Evolutionary conservation across 345 rosid species (phyloP).

Genomic region (Ricinus communis): DNA sequence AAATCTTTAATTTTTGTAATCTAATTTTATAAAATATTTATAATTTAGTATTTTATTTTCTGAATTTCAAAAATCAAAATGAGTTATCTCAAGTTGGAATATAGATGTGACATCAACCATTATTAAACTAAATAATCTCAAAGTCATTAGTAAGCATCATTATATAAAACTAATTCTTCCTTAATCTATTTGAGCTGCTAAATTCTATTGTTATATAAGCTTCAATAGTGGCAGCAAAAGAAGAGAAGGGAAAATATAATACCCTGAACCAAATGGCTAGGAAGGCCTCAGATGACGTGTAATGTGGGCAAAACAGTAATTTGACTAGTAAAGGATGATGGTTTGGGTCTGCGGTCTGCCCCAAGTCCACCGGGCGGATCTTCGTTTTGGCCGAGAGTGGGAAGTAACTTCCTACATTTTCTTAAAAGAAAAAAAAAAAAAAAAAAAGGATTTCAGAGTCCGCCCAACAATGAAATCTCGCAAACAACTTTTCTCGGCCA

Average conservation of each 20-base stretch:
- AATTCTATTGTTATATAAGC: not conserved
- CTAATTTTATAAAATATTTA: no score
- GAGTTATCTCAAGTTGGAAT: not conserved
- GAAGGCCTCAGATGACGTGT: not conserved
- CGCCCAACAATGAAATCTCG: conserved; percentile 24
- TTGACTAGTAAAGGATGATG: not conserved
- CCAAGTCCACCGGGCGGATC: conserved; percentile 27
- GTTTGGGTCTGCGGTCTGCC: conserved; percentile 15
- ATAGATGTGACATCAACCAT: not conserved
- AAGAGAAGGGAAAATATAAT: not conserved
- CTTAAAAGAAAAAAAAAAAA: no score
- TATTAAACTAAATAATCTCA: conserved; percentile 1
- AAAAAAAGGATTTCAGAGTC: conserved; percentile 10
- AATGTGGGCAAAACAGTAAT: conserved; percentile 3
- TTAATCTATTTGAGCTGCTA: no score
- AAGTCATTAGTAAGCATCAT: conserved; percentile 2
- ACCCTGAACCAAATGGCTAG: not conserved
- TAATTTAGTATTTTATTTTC: no score
- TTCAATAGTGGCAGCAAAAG: not conserved
- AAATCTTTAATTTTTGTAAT: no score
- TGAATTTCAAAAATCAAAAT: not conserved
- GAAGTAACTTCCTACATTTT: conserved; percentile 9
- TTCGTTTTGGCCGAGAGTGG: conserved; percentile 41
- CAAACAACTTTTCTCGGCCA: conserved; percentile 28
- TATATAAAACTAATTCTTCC: not conserved